Base-by-base conservation (phyloP, 192 early-diverging fungal genomes). In the Geranomyces michiganensis region DNA sequence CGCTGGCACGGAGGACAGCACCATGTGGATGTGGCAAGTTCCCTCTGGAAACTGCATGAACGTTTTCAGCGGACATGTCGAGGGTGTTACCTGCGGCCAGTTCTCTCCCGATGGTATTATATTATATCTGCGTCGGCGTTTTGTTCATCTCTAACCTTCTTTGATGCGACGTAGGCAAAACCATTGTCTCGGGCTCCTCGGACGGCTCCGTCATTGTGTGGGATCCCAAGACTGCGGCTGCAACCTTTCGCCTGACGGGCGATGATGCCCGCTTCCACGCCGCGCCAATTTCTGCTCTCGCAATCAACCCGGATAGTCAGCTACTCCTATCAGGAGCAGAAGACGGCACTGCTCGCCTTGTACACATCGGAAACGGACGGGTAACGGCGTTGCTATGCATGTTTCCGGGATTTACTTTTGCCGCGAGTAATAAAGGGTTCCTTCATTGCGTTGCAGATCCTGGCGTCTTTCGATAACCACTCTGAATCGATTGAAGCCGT, bases 11-110 rank as follows among this genome's bases (percentile, higher is more conserved):
- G 81, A 82, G 49, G 97, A 98, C 79, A 90, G 88, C 1, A 93
- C 92, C 7, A 73, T 98, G 60, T 99, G 96, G 96, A 98, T 99
- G 96, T 98, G 97, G 97, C 78, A 81, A 71, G 78, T 95, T 76
- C 96, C 95, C 1, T 84, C 77, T 2, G 94, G 95, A 45, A 86
- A 87, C 43, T 94, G 92, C 74, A 97, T 99, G 94, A 91, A 92
- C 63, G 91, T 97, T 19, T 97, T 99, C 67, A 88, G 87, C 19
- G 95, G 96, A 21, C 96, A 97, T 71, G 78, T 89, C 31, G 91
- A 83, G 21, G 79, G 92, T 12, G 90, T 96, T 27, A 91, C 93
- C 12, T 91, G 91, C 64, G 97, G 94, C 0, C 82, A 84, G 68
- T 99, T 97, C 68, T 93, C 95, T 2, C 90, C 92, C 36, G 93